These are phyloP conservation scores for Mycosphaerella sp. DNA, from an alignment of 2,329 filamentous ascomycete species.

Conservation along the genomic window DNA sequence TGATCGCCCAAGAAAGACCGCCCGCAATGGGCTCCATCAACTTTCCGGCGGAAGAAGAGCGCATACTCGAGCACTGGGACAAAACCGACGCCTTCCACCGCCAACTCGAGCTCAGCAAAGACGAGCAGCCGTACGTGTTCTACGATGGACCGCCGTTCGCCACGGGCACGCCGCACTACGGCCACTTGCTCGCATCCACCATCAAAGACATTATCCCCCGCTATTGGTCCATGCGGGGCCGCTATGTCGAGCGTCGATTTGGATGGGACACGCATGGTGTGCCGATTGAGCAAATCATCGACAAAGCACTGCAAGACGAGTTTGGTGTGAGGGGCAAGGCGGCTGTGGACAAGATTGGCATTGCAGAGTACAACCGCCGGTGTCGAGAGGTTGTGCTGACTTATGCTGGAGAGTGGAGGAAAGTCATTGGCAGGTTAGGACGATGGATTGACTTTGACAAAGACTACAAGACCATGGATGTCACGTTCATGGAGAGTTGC, in stretches of 20 bases:
- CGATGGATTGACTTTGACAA: constrained; percentile 98
- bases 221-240: constrained; percentile 97
- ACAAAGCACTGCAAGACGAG: constrained; percentile 63
- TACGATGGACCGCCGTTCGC: constrained; percentile 64
- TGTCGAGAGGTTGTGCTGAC: constrained; percentile 92
- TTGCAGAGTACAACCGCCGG: constrained; percentile 85
- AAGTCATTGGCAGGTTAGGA: constrained; percentile 79
- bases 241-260: constrained; percentile 84
- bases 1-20: constrained; percentile 1
- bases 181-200: constrained; percentile 80
- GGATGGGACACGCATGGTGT: constrained; percentile 95
- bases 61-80: constrained; percentile 76
- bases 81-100: constrained; percentile 87
- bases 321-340: constrained; percentile 81
- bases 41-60: constrained; percentile 88
- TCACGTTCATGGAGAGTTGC: constrained; percentile 88
- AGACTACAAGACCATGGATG: constrained; percentile 97
- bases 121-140: constrained; percentile 82
- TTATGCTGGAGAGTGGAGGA: constrained; percentile 78
- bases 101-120: constrained; percentile 79
- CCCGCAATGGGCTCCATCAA: constrained; percentile 52
- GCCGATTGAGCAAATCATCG: constrained; percentile 94
- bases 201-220: constrained; percentile 96
- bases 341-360: constrained; percentile 77
- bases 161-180: constrained; percentile 59